These are phyloP conservation scores for Entomortierella lignicola DNA, from an alignment of 192 early-diverging fungal genomes.

Conservation along the genomic window DNA sequence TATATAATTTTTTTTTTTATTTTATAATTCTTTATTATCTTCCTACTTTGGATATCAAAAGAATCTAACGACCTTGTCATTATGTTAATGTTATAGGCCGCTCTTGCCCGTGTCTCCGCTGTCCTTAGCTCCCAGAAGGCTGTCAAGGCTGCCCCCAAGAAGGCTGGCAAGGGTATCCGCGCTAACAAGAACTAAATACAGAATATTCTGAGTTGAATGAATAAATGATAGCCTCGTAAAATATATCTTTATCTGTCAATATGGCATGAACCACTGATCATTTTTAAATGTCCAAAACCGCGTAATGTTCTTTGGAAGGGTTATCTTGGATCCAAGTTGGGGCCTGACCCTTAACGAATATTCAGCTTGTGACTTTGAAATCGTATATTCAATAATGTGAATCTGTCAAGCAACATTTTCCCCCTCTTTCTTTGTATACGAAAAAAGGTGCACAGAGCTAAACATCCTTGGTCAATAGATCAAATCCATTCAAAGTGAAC, in stretches of 20 bases:
- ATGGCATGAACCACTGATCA: too few relatives aligned
- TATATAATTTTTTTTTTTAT: conserved; percentile 2
- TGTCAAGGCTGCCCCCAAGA: conserved; percentile 66
- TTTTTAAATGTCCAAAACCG: not conserved
- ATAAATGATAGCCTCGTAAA: conserved; percentile 27
- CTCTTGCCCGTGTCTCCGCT: conserved; percentile 77
- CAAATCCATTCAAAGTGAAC: conserved; percentile 2
- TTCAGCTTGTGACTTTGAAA: not conserved
- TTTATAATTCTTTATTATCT: not conserved
- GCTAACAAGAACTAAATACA: conserved; percentile 59
- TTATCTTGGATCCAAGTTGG: too few relatives aligned
- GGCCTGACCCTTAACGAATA: too few relatives aligned
- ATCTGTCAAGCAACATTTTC: too few relatives aligned
- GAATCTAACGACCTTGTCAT: not conserved
- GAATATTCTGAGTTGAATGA: conserved; percentile 17
- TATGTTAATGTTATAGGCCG: conserved; percentile 58
- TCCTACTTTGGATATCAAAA: not conserved
- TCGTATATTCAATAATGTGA: too few relatives aligned
- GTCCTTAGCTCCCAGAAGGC: conserved; percentile 74
- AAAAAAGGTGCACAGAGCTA: conserved; percentile 33
- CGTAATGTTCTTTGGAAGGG: too few relatives aligned
- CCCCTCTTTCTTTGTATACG: conserved; percentile 44
- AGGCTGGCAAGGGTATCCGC: conserved; percentile 69
- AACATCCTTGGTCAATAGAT: not conserved
- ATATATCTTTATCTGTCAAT: not conserved